phyloP scores from a whole-genome alignment of 2,329 filamentous ascomycete species.

The Trichoderma oligosporum region DNA sequence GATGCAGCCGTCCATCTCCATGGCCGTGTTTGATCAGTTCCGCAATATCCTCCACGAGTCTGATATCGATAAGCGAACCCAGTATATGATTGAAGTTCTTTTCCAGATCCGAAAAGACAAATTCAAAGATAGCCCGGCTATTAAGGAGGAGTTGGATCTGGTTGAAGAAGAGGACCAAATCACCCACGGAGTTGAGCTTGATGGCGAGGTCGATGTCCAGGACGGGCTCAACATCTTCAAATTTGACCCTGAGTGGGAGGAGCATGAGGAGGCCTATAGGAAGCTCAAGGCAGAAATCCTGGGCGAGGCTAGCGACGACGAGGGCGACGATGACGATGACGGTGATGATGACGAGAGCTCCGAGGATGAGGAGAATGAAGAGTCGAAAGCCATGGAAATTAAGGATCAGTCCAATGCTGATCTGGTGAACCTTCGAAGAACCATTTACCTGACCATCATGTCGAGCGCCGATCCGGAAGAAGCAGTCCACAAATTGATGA shows the following conservation, averaged over 20 bases:
- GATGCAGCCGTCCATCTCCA: conserved; percentile 84
- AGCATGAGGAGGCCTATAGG: conserved; percentile 85
- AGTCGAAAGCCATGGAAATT: conserved; percentile 85
- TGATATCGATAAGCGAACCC: conserved; percentile 95
- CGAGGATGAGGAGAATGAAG: conserved; percentile 69
- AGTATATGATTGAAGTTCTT: conserved; percentile 98
- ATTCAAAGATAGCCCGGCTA: conserved; percentile 89
- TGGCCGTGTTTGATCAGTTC: conserved; percentile 94
- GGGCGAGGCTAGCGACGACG: conserved; percentile 84
- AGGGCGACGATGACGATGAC: conserved; percentile 62
- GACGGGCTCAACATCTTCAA: conserved; percentile 95
- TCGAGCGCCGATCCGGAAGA: conserved; percentile 94
- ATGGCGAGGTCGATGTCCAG: conserved; percentile 79
- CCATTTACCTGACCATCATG: conserved; percentile 97
- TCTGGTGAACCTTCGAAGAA: conserved; percentile 85
- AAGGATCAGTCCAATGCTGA: conserved; percentile 97
- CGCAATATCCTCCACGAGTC: conserved; percentile 92
- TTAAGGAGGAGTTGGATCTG: conserved; percentile 89
- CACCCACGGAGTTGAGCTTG: conserved; percentile 78
- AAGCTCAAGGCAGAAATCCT: conserved; percentile 90
- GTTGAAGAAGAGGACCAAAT: conserved; percentile 98
- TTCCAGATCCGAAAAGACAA: conserved; percentile 96
- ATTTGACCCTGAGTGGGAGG: conserved; percentile 82
- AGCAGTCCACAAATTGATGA: conserved; percentile 95
- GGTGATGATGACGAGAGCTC: conserved; percentile 63